These are phyloP conservation scores for Cicer chorassanicum DNA, from an alignment of 306 rosid species.

Conservation along the genomic window DNA sequence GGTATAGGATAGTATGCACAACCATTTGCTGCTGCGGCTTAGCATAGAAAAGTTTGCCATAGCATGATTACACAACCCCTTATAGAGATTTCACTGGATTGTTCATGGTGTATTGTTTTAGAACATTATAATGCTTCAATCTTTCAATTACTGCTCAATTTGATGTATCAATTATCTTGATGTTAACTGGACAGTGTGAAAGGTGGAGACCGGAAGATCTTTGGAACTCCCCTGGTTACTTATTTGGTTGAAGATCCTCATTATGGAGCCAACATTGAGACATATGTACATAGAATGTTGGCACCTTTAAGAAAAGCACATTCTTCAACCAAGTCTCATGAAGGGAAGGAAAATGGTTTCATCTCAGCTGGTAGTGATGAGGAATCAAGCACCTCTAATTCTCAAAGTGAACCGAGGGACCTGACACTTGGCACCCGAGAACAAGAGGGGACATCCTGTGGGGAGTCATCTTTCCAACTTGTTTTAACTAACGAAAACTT, in stretches of 20 bases:
- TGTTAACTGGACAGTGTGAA: constrained; percentile 60
- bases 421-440: constrained; percentile 50
- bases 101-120: constrained; percentile 35
- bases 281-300: constrained; percentile 64
- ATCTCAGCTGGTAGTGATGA: constrained; percentile 56
- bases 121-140: constrained; percentile 38
- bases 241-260: constrained; percentile 65
- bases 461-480: constrained; percentile 70
- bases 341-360: constrained; percentile 77
- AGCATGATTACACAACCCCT: constrained; percentile 28
- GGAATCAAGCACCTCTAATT: constrained; percentile 54
- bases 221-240: constrained; percentile 89
- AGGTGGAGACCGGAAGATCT: constrained; percentile 71
- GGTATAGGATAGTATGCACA: constrained; percentile 18
- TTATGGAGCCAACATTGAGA: constrained; percentile 65
- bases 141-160: constrained; percentile 35
- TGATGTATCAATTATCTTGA: constrained; percentile 48
- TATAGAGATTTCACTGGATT: constrained; percentile 41
- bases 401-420: constrained; percentile 45
- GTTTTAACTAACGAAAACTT: constrained; percentile 59
- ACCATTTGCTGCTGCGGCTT: constrained; percentile 27
- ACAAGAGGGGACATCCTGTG: constrained; percentile 58
- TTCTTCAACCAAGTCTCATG: constrained; percentile 63
- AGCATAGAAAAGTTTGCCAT: constrained; percentile 16
- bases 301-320: constrained; percentile 68